phyloP scores from a whole-genome alignment of 1,284 basidiomycete species.

The Ganoderma lucidum region DNA sequence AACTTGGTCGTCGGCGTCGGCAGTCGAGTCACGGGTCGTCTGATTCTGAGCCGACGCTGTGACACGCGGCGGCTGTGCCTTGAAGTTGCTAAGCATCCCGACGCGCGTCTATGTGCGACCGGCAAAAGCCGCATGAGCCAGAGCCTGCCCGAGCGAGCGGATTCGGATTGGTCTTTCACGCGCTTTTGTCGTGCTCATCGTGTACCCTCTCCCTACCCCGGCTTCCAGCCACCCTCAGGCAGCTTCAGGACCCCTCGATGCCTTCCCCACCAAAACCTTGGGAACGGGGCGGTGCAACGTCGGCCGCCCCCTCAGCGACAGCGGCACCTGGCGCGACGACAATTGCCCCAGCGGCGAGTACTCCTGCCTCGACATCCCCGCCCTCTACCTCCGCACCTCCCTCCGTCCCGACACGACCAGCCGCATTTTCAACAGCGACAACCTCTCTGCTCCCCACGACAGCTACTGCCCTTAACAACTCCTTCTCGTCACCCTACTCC shows the following conservation, averaged over 20 bases:
- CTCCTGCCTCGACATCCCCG: not conserved
- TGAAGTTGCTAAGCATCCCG: not conserved
- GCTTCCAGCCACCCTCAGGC: not conserved
- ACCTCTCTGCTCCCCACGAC: slow-evolving; percentile 33
- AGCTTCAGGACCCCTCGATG: slow-evolving; percentile 48
- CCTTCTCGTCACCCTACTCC: slow-evolving; percentile 49
- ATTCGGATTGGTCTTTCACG: slow-evolving; percentile 4
- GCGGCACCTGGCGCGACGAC: slow-evolving; percentile 33
- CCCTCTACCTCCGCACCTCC: slow-evolving; percentile 40
- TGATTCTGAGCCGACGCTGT: not conserved
- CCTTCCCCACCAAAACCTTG: slow-evolving; percentile 87
- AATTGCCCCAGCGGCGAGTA: slow-evolving; percentile 18
- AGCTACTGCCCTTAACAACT: slow-evolving; percentile 29
- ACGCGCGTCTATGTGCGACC: not conserved
- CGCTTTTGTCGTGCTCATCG: slow-evolving; percentile 13
- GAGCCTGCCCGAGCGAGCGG: not conserved
- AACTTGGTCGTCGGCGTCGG: not conserved
- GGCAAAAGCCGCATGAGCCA: slow-evolving; percentile 12
- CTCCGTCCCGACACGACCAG: slow-evolving; percentile 51
- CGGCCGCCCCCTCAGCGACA: slow-evolving; percentile 42
- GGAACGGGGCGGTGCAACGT: slow-evolving; percentile 65
- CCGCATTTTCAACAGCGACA: slow-evolving; percentile 45
- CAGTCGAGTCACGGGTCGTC: not conserved
- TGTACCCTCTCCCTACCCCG: not conserved
- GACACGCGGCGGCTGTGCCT: not conserved